These are phyloP conservation scores for Mrakia frigida DNA, from an alignment of 768 basidiomycete species.

Conservation along the genomic window DNA sequence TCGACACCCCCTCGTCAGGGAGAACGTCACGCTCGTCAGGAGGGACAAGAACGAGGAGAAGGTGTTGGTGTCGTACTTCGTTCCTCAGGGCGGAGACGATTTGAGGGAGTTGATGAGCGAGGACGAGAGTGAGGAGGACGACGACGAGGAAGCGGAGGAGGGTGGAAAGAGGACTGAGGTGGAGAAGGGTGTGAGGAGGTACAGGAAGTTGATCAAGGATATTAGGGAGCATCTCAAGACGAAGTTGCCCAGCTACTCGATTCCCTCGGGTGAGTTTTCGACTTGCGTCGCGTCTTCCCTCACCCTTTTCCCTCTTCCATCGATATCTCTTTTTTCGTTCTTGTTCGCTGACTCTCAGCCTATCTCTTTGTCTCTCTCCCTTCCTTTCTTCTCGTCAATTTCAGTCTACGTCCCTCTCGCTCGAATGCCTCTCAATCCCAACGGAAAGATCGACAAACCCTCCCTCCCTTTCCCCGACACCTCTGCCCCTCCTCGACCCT, in stretches of 20 bases:
- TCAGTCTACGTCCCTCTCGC: conserved; percentile 87
- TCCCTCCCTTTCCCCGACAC: conserved; percentile 98
- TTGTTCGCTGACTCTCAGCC: too few relatives aligned
- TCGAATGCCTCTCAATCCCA: conserved; percentile 96
- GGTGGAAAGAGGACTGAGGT: conserved; percentile 58
- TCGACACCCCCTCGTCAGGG: conserved; percentile 86
- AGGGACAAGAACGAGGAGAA: conserved; percentile 99
- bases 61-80: conserved; percentile 94
- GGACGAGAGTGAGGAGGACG: conserved; percentile 45
- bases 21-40: conserved; percentile 94
- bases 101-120: conserved; percentile 36
- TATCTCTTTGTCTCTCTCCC: too few relatives aligned
- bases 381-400: too few relatives aligned
- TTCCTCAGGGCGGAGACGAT: conserved; percentile 64
- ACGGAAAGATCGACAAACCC: conserved; percentile 98
- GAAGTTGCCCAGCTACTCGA: conserved; percentile 89
- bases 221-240: conserved; percentile 93
- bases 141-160: conserved; percentile 46
- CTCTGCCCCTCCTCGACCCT: conserved; percentile 48
- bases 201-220: conserved; percentile 82
- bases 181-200: conserved; percentile 71
- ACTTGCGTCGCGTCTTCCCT: not conserved
- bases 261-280: conserved; percentile 70
- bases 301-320: conserved; percentile 2
- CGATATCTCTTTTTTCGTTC: not conserved